Percentiles rank a stretch among this genome's conserved stretches.
Conservation (phyloP, 1,284 basidiomycete genomes). For the Wallemia hederae region DNA sequence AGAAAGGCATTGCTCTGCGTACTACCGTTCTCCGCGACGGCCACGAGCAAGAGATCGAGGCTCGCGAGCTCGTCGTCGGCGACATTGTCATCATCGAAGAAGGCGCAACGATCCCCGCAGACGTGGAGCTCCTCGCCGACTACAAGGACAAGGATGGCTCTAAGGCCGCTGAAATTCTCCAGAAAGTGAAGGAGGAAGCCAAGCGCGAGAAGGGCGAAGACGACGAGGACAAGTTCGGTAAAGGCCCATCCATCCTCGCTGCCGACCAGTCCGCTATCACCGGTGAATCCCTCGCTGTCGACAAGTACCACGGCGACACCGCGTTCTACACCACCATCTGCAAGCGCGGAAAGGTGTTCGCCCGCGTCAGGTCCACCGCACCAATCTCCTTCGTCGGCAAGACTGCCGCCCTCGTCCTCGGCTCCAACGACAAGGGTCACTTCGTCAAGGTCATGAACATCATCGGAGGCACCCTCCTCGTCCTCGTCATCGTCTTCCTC, state of each 20-base stretch:
- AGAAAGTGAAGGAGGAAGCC: constrained; percentile 6
- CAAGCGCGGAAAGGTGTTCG: constrained; percentile 90
- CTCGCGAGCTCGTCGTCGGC: constrained; percentile 59
- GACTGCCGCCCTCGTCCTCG: constrained; percentile 76
- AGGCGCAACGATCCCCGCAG: not conserved
- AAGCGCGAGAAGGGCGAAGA: constrained; percentile 11
- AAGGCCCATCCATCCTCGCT: constrained; percentile 23
- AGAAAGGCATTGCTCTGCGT: constrained; percentile 96
- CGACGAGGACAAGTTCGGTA: constrained; percentile 18
- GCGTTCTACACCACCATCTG: constrained; percentile 91
- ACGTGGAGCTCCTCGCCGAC: constrained; percentile 2
- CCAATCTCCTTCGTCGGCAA: constrained; percentile 88
- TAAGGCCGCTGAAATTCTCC: constrained; percentile 12
- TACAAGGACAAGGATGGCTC: constrained; percentile 17
- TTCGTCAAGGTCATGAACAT: constrained; percentile 18
- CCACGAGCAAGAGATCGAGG: constrained; percentile 63
- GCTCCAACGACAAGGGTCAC: constrained; percentile 52
- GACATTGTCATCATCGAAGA: constrained; percentile 38
- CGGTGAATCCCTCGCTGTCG: constrained; percentile 71
- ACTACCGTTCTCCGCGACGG: constrained; percentile 67
- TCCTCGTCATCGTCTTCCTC: constrained; percentile 24
- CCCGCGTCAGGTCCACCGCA: constrained; percentile 85
- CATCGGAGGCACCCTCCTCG: constrained; percentile 23
- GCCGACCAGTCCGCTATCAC: constrained; percentile 92
- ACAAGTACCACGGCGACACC: constrained; percentile 74